Percentiles rank a stretch among this genome's conserved stretches.
These are phyloP conservation scores for Malassezia brasiliensis DNA, from an alignment of 1,284 basidiomycete genomes.

Conservation along the genomic window DNA sequence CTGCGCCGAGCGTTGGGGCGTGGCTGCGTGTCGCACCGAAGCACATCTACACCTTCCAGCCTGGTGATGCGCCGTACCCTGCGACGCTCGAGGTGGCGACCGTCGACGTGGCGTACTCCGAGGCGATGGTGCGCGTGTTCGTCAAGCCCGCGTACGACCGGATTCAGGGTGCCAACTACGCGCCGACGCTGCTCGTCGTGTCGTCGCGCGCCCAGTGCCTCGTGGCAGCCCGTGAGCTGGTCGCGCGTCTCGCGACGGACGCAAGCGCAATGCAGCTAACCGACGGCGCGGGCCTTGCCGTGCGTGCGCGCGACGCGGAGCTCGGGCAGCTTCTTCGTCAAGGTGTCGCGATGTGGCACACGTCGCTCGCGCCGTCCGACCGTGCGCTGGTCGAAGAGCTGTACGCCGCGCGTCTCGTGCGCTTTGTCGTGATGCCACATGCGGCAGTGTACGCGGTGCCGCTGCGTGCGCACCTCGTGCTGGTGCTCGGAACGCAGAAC, in stretches of 20 bases:
- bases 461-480: constrained; percentile 66
- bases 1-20: constrained; percentile 66
- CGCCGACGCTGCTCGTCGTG: constrained; percentile 71
- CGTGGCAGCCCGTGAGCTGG: constrained; percentile 68
- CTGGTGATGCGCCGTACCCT: constrained; percentile 71
- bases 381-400: constrained; percentile 70
- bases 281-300: constrained; percentile 58
- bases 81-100: constrained; percentile 63
- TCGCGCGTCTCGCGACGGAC: constrained; percentile 75
- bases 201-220: constrained; percentile 73
- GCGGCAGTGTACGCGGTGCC: constrained; percentile 80
- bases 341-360: constrained; percentile 79
- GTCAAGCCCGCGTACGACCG: constrained; percentile 70
- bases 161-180: constrained; percentile 51
- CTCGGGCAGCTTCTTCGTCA: constrained; percentile 70
- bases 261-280: constrained; percentile 57
- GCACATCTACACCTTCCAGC: constrained; percentile 67
- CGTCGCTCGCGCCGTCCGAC: constrained; percentile 63
- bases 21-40: constrained; percentile 69
- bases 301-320: constrained; percentile 58
- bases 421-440: constrained; percentile 71
- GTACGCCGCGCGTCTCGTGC: constrained; percentile 68
- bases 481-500: constrained; percentile 90
- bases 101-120: constrained; percentile 77
- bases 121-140: constrained; percentile 81